Base-by-base conservation (phyloP, 2,329 filamentous ascomycete genomes). In the Sodiomyces alkalinus region DNA sequence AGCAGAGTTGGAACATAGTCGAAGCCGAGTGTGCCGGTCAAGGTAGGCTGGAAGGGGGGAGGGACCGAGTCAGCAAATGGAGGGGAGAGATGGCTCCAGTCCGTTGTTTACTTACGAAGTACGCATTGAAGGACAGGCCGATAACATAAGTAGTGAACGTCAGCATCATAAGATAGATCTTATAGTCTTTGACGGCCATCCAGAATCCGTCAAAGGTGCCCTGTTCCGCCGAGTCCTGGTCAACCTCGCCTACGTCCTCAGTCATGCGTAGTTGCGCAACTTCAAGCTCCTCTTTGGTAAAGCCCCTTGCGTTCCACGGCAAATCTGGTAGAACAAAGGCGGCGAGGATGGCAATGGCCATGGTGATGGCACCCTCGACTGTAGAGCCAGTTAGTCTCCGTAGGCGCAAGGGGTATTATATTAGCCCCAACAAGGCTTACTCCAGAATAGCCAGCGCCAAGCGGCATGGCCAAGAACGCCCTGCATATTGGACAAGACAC, bases 81-180 rank as follows among this genome's bases (percentile, higher is more conserved):
- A 3, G 3, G 19, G 10, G 6, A 15, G 1, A 16, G 2, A 5
- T 22, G 6, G 12, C 7, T n/a, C n/a, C n/a, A n/a, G n/a, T n/a
- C n/a, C 27, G 13, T 1, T 8, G 5, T 16, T 7, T 2, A 51
- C 51, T 44, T 41, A 57, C 52, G 46, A 71, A 71, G 46, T 69
- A 74, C 22, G 64, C 64, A 37, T 70, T 70, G 46, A 70, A 71
- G 0, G 65, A 64, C 21, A 59, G 45, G 3, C 69, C 68, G 5
- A 73, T 56, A 6, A 74, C 67, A 35, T 74, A 74, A 4, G 68
- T 64, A 3, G 65, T 68, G 32, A 74, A 65, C 2, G 67, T 68
- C 6, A 74, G 31, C 60, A 72, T 73, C 64, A 75, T 66, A 34
- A 75, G 41, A 41, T 73, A 76, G 35, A 74, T 68, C 53, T 74